Evolutionary conservation across 129 eudicot genomes (phyloP), one percentile per base, ranked within the genome.

Genomic region (Lactuca saligna): DNA sequence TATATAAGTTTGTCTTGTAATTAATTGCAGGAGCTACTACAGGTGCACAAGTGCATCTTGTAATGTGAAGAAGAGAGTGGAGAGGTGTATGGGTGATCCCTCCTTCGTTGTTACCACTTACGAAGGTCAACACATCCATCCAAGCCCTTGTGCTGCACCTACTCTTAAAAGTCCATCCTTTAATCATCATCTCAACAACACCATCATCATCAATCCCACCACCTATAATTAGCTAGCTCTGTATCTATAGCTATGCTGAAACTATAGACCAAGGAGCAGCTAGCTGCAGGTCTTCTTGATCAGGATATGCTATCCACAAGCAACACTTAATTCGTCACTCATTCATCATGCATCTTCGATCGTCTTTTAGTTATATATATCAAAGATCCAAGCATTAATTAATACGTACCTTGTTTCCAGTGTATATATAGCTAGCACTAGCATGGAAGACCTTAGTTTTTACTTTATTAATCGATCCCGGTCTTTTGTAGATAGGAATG

Each of bases 51-150:
- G 70, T 80, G 65, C 86, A 32, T 72, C 90, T 33, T 90, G 97
- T 68, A 80, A 82, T 73, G 97, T 90, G 64, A 90, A 90, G 82
- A 90, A 90, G 75, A 78, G 94, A 81, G 94, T 90, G 61, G 97
- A 90, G 74, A 79, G 97, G 69, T 77, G 79, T 55, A 82, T 49
- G 68, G 55, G 13, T 51, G 94, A 90, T 38, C 82, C 90, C 0
- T 60, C 72, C 75, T 70, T 72, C 34, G 97, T 90, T 48, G 87
- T 90, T 7, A 90, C 97, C 0, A 90, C 97, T 1, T 90, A 90
- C n/a, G 94, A 86, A 82, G 97, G 94, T 58, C 83, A 87, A 53
- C 97, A 90, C 78, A 82, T 80, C 31, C 97, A 90, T 70, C 88
- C 80, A 13, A 67, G 69, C 54, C 79, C 86, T 5, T 7, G 59